A percentile compares a stretch with the other conserved stretches of the same genome.
Conservation (phyloP, 1,139 yeast species). For the Debaryomycetaceae sp. region DNA sequence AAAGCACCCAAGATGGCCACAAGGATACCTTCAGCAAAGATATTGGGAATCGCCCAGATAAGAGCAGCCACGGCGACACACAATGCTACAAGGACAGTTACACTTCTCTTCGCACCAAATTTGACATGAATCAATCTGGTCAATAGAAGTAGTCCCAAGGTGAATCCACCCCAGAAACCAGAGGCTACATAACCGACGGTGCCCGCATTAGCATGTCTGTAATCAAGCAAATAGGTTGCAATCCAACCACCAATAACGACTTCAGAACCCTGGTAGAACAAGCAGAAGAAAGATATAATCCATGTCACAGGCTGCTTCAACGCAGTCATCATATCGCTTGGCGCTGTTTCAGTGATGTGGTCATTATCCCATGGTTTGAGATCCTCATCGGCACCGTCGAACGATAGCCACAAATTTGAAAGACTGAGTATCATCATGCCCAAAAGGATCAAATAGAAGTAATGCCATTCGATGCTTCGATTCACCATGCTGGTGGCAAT, state of each 20-base stretch:
- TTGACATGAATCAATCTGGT: conserved; percentile 37
- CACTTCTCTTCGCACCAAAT: conserved; percentile 48
- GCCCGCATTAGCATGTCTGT: conserved; percentile 44
- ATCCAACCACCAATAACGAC: conserved; percentile 72
- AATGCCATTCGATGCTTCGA: conserved; percentile 50
- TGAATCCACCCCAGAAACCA: conserved; percentile 71
- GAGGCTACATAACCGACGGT: conserved; percentile 63
- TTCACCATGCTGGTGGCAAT: conserved; percentile 52
- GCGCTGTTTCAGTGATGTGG: conserved; percentile 5
- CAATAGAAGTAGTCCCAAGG: conserved; percentile 54
- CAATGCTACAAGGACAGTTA: conserved; percentile 27
- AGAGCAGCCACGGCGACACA: conserved; percentile 36
- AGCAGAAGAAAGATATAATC: conserved; percentile 50
- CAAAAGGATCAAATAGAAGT: conserved; percentile 47
- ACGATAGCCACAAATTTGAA: conserved; percentile 29
- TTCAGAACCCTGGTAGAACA: conserved; percentile 67
- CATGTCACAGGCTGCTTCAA: conserved; percentile 46
- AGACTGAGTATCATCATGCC: conserved; percentile 30
- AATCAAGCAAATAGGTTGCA: conserved; percentile 57
- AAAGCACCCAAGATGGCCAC: conserved; percentile 46
- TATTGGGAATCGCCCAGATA: conserved; percentile 44
- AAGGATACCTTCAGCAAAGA: conserved; percentile 41
- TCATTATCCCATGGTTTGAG: conserved; percentile 31
- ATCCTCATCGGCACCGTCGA: conserved; percentile 42
- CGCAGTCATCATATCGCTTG: conserved; percentile 22